Conservation (phyloP, 2,329 filamentous ascomycete species). For the Huntiella savannae region DNA sequence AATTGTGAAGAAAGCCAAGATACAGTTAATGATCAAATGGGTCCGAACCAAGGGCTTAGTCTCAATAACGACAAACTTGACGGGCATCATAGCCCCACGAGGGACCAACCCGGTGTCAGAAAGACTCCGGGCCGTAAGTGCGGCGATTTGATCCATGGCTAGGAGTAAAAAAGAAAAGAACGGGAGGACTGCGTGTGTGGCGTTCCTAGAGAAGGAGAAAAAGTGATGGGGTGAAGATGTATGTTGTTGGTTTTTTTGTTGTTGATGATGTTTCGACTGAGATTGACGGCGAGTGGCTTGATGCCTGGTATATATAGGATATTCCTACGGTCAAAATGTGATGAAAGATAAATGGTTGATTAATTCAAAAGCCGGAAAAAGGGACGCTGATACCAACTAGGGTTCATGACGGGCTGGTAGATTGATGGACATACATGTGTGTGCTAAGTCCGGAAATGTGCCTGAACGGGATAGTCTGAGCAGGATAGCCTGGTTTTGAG, state of each 20-base stretch:
- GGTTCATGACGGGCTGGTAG: too few relatives aligned
- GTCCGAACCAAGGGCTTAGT: slow-evolving; percentile 13
- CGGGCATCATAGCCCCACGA: slow-evolving; percentile 7
- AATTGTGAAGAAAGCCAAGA: slow-evolving; percentile 13
- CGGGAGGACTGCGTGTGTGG: neutral
- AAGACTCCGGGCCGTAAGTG: neutral
- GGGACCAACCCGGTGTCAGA: neutral
- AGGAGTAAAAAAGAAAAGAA: neutral
- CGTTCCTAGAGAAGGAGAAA: neutral
- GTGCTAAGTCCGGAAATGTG: too few relatives aligned
- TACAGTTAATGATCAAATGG: slow-evolving; percentile 16
- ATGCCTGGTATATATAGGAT: neutral
- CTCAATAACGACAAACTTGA: slow-evolving; percentile 7
- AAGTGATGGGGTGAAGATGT: neutral
- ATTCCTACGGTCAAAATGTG: neutral
- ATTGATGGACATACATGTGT: too few relatives aligned
- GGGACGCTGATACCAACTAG: neutral
- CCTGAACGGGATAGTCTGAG: too few relatives aligned
- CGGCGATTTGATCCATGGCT: neutral
- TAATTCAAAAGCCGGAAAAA: neutral
- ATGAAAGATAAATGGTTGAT: neutral
- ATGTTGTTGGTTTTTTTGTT: neutral
- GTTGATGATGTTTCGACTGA: neutral
- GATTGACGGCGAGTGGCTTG: neutral
- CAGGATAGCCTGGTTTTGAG: too few relatives aligned